Evolutionary conservation across 495 filamentous ascomycete genomes (phyloP).

Genomic region (Lasiosphaeria ovina): DNA sequence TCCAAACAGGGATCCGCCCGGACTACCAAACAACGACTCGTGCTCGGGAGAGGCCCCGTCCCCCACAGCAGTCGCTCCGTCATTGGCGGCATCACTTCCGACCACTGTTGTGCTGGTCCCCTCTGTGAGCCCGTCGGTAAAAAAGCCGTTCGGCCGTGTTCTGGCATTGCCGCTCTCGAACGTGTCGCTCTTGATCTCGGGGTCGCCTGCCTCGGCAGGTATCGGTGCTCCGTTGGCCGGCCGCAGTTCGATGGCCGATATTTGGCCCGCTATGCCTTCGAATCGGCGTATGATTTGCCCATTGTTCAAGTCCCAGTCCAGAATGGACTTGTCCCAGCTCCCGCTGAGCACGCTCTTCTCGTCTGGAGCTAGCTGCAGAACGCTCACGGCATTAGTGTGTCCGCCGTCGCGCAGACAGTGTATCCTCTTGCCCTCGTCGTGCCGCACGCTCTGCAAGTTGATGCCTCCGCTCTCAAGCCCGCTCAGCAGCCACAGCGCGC

Average conservation of each 20-base stretch:
- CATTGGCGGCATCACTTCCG: background rate
- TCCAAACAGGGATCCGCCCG: slow-evolving; percentile 57
- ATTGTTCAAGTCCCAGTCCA: slow-evolving; percentile 94
- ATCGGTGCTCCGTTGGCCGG: slow-evolving; percentile 73
- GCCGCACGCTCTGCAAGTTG: slow-evolving; percentile 89
- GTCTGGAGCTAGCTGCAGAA: slow-evolving; percentile 75
- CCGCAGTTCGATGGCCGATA: slow-evolving; percentile 81
- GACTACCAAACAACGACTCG: slow-evolving; percentile 65
- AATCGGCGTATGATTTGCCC: slow-evolving; percentile 75
- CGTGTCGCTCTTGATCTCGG: slow-evolving; percentile 59
- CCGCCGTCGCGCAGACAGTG: slow-evolving; percentile 61
- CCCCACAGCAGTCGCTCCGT: slow-evolving; percentile 1
- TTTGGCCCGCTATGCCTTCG: slow-evolving; percentile 73
- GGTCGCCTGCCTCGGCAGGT: slow-evolving; percentile 65
- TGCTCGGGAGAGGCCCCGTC: slow-evolving; percentile 67
- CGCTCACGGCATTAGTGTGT: slow-evolving; percentile 90
- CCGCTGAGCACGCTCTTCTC: slow-evolving; percentile 88
- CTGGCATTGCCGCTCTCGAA: slow-evolving; percentile 55
- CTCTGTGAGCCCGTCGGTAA: slow-evolving; percentile 34
- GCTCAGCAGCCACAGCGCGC: slow-evolving; percentile 86
- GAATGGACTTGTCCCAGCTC: slow-evolving; percentile 91
- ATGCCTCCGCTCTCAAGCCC: slow-evolving; percentile 89
- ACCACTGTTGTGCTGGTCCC: background rate
- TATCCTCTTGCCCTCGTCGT: slow-evolving; percentile 91
- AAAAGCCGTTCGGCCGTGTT: slow-evolving; percentile 48